Evolutionary conservation across 352 stramenopile genomes (phyloP).

Genomic region (Pythium folliculosum): DNA sequence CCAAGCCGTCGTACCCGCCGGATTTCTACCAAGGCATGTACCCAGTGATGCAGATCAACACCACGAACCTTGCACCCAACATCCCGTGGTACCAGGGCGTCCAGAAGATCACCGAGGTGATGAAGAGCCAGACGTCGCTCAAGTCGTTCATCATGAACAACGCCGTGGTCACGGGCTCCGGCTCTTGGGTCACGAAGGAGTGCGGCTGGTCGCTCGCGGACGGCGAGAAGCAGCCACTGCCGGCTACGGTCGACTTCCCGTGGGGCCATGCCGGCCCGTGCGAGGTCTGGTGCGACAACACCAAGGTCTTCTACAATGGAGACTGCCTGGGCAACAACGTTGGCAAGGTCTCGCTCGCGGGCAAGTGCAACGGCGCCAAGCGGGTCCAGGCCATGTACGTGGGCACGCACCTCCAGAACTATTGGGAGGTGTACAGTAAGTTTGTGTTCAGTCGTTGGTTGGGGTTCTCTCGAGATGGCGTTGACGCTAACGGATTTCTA

Average conservation of each 20-base stretch:
- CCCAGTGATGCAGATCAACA: conserved; percentile 10
- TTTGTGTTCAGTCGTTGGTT: too few species aligned
- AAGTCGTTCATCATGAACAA: conserved; percentile 20
- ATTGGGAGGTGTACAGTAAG: conserved; percentile 11
- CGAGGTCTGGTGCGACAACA: conserved; percentile 12
- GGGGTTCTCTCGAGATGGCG: too few species aligned
- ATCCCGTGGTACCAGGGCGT: conserved; percentile 25
- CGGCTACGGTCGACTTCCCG: conserved; percentile 19
- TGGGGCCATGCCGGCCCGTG: conserved; percentile 27
- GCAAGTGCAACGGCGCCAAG: conserved; percentile 17
- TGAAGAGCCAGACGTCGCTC: conserved; percentile 3
- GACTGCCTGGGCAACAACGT: conserved; percentile 18
- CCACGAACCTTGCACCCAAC: conserved; percentile 11
- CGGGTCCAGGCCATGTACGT: conserved; percentile 21
- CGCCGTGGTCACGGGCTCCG: conserved; percentile 6
- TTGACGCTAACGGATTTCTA: too few species aligned
- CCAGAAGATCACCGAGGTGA: conserved; percentile 14
- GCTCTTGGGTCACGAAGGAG: conserved; percentile 10
- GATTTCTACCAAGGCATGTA: conserved; percentile 28
- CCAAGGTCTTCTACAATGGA: conserved; percentile 10
- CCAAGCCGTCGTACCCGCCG: conserved; percentile 8
- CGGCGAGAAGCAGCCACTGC: conserved; percentile 1
- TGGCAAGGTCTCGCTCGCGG: not conserved
- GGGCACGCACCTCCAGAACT: conserved; percentile 3
- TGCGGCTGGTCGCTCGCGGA: conserved; percentile 19